A percentile compares a stretch with the other conserved stretches of the same genome.
phyloP scores from a whole-genome alignment of 2,329 filamentous ascomycete genomes.

The Cercospora beticola region DNA sequence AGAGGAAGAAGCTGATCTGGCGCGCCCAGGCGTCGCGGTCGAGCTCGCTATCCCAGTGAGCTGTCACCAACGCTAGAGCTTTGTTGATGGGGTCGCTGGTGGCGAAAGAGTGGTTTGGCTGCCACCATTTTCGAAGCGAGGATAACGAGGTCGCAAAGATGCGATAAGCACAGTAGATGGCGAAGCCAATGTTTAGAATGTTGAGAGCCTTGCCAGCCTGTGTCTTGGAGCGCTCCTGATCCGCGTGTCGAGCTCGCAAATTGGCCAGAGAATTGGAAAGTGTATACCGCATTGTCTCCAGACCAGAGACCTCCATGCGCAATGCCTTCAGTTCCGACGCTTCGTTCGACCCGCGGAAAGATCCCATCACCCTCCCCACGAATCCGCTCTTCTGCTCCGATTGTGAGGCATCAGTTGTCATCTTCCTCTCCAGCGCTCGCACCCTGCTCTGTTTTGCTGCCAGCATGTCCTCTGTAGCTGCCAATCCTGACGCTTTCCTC shows the following conservation, averaged over 20 bases:
- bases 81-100: slow-evolving; percentile 81
- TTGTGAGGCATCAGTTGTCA: slow-evolving; percentile 43
- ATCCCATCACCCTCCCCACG: slow-evolving; percentile 71
- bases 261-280: slow-evolving; percentile 65
- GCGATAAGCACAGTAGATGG: slow-evolving; percentile 80
- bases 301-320: slow-evolving; percentile 72
- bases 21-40: slow-evolving; percentile 81
- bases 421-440: slow-evolving; percentile 67
- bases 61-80: slow-evolving; percentile 73
- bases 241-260: slow-evolving; percentile 62
- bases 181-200: slow-evolving; percentile 67
- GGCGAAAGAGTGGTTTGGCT: slow-evolving; percentile 56
- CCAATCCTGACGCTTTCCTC: slow-evolving; percentile 74
- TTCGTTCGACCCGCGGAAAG: slow-evolving; percentile 65
- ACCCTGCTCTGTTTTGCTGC: slow-evolving; percentile 70
- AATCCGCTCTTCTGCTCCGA: slow-evolving; percentile 53
- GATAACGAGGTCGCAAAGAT: slow-evolving; percentile 71
- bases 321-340: slow-evolving; percentile 56
- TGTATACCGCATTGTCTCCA: slow-evolving; percentile 75
- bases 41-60: slow-evolving; percentile 79
- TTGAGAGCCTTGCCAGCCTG: slow-evolving; percentile 63
- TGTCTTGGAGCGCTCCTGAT: slow-evolving; percentile 67
- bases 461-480: slow-evolving; percentile 78
- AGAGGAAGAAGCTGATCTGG: slow-evolving; percentile 80
- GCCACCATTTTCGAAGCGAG: slow-evolving; percentile 58